Evolutionary conservation across 176 grass and related monocot species (phyloP).

Genomic region (Olyra latifolia): DNA sequence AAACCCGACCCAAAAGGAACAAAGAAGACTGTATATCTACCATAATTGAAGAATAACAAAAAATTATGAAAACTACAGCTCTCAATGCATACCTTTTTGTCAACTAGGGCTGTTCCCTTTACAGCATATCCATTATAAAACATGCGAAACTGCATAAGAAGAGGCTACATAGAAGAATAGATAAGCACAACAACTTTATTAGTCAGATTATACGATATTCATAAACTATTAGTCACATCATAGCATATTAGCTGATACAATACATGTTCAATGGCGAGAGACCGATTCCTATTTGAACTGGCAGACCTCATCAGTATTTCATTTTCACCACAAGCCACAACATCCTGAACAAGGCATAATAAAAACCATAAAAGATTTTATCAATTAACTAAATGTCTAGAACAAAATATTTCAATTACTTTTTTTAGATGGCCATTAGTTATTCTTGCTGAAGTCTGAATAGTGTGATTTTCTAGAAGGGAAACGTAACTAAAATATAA

Average conservation of each 20-base stretch:
- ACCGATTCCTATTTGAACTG: background rate
- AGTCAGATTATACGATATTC: background rate
- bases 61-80: background rate
- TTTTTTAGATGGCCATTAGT: background rate
- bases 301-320: background rate
- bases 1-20: background rate
- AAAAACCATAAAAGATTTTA: background rate
- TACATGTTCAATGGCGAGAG: slow-evolving; percentile 35
- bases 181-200: slow-evolving; percentile 1
- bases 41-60: background rate
- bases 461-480: background rate
- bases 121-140: slow-evolving; percentile 65
- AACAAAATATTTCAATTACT: background rate
- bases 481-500: background rate
- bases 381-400: background rate
- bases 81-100: slow-evolving; percentile 47
- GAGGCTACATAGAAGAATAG: slow-evolving; percentile 48
- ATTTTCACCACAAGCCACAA: slow-evolving; percentile 12
- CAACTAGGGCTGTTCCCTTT: slow-evolving; percentile 72
- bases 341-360: slow-evolving; percentile 24
- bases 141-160: slow-evolving; percentile 83
- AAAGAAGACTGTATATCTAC: background rate
- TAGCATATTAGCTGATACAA: background rate
- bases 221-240: background rate
- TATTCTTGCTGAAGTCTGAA: background rate